Percentiles rank a stretch among this genome's conserved stretches.
These are phyloP conservation scores for Boletus rufocinnamomeus DNA, from an alignment of 768 basidiomycete genomes.

Conservation along the genomic window DNA sequence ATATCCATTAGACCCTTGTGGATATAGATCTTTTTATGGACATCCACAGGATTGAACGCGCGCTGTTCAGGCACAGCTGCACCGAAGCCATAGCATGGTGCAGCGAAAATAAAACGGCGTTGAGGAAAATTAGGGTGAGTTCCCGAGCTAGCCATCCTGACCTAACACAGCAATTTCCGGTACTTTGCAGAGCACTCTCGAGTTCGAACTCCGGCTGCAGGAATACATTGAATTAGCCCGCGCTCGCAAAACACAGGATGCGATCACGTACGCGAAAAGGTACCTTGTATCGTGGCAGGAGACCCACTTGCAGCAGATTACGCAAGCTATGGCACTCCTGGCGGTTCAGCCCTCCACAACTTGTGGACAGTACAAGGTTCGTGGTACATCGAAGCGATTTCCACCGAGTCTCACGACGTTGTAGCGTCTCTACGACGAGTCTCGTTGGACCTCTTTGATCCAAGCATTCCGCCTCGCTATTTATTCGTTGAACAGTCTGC, in stretches of 20 bases:
- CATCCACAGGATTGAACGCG: conserved; percentile 82
- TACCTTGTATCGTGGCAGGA: conserved; percentile 81
- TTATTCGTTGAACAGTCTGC: conserved; percentile 84
- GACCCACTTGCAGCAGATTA: conserved; percentile 76
- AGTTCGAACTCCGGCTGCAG: conserved; percentile 94
- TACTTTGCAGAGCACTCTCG: conserved; percentile 76
- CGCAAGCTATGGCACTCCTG: conserved; percentile 73
- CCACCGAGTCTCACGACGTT: conserved; percentile 14
- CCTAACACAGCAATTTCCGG: conserved; percentile 21
- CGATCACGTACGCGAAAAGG: conserved; percentile 83
- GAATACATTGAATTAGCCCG: conserved; percentile 94
- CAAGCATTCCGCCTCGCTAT: conserved; percentile 83
- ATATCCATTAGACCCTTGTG: conserved; percentile 64
- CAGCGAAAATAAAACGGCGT: conserved; percentile 89
- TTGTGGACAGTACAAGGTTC: conserved; percentile 79
- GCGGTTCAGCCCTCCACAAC: conserved; percentile 71
- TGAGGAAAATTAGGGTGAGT: conserved; percentile 85
- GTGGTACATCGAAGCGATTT: conserved; percentile 17
- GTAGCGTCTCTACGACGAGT: conserved; percentile 80
- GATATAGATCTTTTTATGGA: conserved; percentile 93
- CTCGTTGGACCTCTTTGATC: conserved; percentile 75
- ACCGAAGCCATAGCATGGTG: conserved; percentile 94
- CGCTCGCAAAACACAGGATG: conserved; percentile 61
- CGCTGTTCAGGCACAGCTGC: conserved; percentile 73
- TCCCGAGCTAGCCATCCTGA: conserved; percentile 10